Percentiles rank a stretch among this genome's conserved stretches.
phyloP scores from a whole-genome alignment of 2,329 filamentous ascomycete genomes.

The Piedraia hortae region DNA sequence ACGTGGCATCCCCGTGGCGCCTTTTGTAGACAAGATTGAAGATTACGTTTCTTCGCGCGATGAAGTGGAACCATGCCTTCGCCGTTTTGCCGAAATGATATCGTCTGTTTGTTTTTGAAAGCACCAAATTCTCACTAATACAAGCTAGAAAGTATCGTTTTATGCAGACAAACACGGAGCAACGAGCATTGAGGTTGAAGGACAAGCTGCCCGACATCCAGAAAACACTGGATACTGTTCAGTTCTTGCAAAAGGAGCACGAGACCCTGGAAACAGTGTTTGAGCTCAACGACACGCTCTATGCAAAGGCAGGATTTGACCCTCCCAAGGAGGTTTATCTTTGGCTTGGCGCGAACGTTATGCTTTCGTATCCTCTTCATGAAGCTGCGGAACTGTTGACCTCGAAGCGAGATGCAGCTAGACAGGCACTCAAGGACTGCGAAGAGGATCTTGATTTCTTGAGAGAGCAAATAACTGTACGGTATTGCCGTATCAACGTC shows the following conservation, averaged over 20 bases:
- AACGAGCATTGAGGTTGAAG: conserved; percentile 51
- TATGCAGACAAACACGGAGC: conserved; percentile 86
- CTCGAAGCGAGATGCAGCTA: conserved; percentile 52
- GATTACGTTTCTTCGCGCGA: conserved; percentile 56
- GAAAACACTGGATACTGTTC: conserved; percentile 80
- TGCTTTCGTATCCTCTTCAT: conserved; percentile 77
- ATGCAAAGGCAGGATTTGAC: conserved; percentile 59
- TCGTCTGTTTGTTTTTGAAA: conserved; percentile 26
- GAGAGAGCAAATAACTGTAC: conserved; percentile 81
- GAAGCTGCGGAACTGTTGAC: conserved; percentile 60
- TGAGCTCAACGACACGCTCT: conserved; percentile 87
- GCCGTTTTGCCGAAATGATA: conserved; percentile 81
- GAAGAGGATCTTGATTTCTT: conserved; percentile 93
- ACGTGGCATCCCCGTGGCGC: conserved; percentile 56
- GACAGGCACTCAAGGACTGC: conserved; percentile 57
- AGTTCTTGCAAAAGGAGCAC: conserved; percentile 33
- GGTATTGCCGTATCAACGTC: conserved; percentile 9
- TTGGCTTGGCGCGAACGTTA: conserved; percentile 96
- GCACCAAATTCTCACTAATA: background rate
- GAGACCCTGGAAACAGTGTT: conserved; percentile 77
- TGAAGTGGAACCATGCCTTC: conserved; percentile 55
- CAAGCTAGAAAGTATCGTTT: conserved; percentile 80
- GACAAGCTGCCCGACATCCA: conserved; percentile 95
- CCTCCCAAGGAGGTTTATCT: conserved; percentile 79
- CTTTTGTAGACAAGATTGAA: conserved; percentile 69